A percentile compares a stretch with the other conserved stretches of the same genome.
Conservation (phyloP, 75 land plant species). For the Sequoia sempervirens region DNA sequence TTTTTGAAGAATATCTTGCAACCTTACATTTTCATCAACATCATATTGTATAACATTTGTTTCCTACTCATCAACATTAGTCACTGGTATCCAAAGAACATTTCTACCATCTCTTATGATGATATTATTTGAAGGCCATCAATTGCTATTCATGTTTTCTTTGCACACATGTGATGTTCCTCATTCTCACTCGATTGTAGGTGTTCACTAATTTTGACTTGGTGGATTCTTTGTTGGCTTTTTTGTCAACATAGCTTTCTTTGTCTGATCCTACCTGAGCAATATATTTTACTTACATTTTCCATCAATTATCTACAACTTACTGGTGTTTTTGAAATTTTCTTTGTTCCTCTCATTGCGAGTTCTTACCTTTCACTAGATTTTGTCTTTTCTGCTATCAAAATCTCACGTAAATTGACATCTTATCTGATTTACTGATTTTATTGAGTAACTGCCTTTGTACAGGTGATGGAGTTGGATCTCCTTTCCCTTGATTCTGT, state of each 20-base stretch:
- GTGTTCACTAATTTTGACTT: not conserved
- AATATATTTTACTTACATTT: not conserved
- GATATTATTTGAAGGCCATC: not conserved
- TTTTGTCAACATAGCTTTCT: not conserved
- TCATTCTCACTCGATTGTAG: not conserved
- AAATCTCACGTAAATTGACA: not conserved
- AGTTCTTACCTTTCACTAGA: not conserved
- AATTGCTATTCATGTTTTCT: not conserved
- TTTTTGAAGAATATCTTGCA: not conserved
- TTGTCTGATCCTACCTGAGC: not conserved
- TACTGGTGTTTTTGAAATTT: not conserved
- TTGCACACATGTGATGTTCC: not conserved
- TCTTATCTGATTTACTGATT: not conserved
- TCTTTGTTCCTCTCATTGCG: not conserved
- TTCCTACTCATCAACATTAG: not conserved
- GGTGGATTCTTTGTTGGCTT: not conserved
- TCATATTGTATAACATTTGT: not conserved
- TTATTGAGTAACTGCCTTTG: not conserved
- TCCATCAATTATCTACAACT: not conserved
- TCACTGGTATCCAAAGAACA: not conserved
- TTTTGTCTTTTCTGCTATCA: not conserved
- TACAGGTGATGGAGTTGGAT: conserved; percentile 91
- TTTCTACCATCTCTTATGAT: not conserved
- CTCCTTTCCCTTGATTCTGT: conserved; percentile 85
- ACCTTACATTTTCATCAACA: not conserved